These are phyloP conservation scores for Spergularia bocconei DNA, from an alignment of 148 eudicot species.

Conservation along the genomic window DNA sequence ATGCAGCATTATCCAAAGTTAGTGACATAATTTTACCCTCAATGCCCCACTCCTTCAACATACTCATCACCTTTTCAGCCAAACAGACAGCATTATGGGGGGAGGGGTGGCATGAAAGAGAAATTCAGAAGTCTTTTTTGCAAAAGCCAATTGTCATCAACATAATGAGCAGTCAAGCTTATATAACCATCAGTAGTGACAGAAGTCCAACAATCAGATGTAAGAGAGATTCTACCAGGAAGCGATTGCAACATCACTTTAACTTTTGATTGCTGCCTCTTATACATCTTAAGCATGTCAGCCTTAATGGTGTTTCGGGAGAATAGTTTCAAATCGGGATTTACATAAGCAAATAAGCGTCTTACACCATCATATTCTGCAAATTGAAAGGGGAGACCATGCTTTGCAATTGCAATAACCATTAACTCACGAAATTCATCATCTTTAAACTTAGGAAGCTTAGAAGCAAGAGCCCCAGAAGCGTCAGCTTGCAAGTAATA, in stretches of 20 bases:
- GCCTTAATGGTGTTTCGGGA: not conserved
- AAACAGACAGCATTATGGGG: constrained; percentile 10
- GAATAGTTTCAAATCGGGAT: not conserved
- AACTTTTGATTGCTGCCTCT: not conserved
- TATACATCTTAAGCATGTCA: not conserved
- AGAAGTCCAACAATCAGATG: constrained; percentile 8
- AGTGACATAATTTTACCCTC: not conserved
- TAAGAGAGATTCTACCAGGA: not conserved
- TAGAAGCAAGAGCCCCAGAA: not conserved
- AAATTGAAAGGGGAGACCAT: not conserved
- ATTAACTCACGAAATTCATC: constrained; percentile 6
- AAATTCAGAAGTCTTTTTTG: constrained; percentile 4
- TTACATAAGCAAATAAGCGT: not conserved
- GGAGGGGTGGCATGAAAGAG: constrained; percentile 6
- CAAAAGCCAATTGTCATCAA: not conserved
- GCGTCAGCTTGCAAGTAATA: not conserved
- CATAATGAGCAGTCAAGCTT: constrained; percentile 1
- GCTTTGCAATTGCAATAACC: not conserved
- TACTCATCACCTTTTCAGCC: not conserved
- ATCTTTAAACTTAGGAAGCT: not conserved
- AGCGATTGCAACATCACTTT: not conserved
- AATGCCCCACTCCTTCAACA: constrained; percentile 10
- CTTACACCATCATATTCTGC: constrained; percentile 11
- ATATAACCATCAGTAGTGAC: constrained; percentile 10
- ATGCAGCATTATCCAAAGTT: constrained; percentile 12